Evolutionary conservation across 805 yeast genomes (phyloP), one percentile per base, ranked within the genome.

Genomic region (Naumovozyma castellii): DNA sequence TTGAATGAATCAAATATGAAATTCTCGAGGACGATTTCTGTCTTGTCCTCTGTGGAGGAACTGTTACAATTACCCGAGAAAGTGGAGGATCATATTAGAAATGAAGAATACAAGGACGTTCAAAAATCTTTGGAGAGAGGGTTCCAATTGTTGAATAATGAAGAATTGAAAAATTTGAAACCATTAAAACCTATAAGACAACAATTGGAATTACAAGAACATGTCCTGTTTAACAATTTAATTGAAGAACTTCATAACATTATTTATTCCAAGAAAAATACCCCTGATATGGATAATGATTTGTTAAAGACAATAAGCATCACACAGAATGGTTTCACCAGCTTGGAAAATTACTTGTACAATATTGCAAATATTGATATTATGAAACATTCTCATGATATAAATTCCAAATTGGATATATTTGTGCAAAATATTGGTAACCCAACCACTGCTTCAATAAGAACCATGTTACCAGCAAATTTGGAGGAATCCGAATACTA

Each of bases 221-320:
- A 74, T 42, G 70, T 72, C 32, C 63, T 88, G 20, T 80, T 81
- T 51, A 86, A 80, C 35, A 74, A 75, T 45, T 65, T 88, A 15
- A 65, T 84, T n/a, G 94, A 84, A 45, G 95, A 87, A 51, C 62
- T 86, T 32, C 78, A 76, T 43, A 72, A 69, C 35, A 80, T 84
- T 41, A 64, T 84, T n/a, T 84, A 80, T 50, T 65, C 81, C 32
- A 77, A 75, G 48, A 64, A 57, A 14, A 14, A 25, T 4, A 17
- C 19, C 18, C 6, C 18, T 34, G 12, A 20, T 29, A 16, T 43
- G 13, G 51, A 56, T 30, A 47, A 49, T 12, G 46, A 53, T 34
- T 56, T 59, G 3, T 37, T 52, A n/a, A 47, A 51, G 15, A 46
- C 50, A 6, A 43, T 51, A 27, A 44, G 49, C 14, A 40, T 41